phyloP scores from a whole-genome alignment of 2,329 filamentous ascomycete species.

The Apiospora aurea region DNA sequence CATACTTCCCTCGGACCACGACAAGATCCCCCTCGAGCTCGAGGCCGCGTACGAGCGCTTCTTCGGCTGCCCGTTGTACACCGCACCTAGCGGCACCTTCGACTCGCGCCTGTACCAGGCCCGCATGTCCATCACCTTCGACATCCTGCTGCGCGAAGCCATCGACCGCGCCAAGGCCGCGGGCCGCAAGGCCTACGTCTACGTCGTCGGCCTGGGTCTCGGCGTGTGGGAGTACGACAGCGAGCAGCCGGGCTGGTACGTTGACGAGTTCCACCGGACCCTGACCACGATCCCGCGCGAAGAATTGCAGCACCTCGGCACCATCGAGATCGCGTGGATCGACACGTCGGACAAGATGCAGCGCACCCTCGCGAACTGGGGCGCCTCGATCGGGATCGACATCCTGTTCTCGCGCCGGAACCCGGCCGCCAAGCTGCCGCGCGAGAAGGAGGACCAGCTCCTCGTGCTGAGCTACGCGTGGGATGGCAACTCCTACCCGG shows the following conservation, averaged over 20 bases:
- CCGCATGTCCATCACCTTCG: slow-evolving; percentile 37
- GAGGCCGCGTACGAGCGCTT: slow-evolving; percentile 35
- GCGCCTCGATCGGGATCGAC: slow-evolving; percentile 26
- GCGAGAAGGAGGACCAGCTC: slow-evolving; percentile 31
- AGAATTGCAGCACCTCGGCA: slow-evolving; percentile 32
- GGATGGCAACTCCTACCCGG: slow-evolving; percentile 44
- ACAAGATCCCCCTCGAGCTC: slow-evolving; percentile 35
- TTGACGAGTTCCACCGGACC: slow-evolving; percentile 33
- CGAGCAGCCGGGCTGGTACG: slow-evolving; percentile 33
- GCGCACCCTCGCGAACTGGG: slow-evolving; percentile 4
- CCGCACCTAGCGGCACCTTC: slow-evolving; percentile 27
- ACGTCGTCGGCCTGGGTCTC: slow-evolving; percentile 43
- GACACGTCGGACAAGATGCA: background rate
- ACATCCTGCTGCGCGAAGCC: slow-evolving; percentile 42
- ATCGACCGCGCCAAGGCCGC: slow-evolving; percentile 34
- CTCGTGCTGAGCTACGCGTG: slow-evolving; percentile 44
- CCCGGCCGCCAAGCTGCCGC: slow-evolving; percentile 37
- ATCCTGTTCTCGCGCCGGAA: slow-evolving; percentile 36
- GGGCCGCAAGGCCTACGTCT: slow-evolving; percentile 38
- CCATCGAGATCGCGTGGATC: slow-evolving; percentile 39
- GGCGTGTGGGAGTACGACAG: slow-evolving; percentile 35
- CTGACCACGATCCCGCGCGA: slow-evolving; percentile 28
- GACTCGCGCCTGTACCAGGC: slow-evolving; percentile 36
- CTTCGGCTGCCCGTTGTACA: slow-evolving; percentile 28
- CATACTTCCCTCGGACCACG: background rate